Base-by-base conservation (phyloP, 208 protist species). In the Sergeia podlipaevii region DNA sequence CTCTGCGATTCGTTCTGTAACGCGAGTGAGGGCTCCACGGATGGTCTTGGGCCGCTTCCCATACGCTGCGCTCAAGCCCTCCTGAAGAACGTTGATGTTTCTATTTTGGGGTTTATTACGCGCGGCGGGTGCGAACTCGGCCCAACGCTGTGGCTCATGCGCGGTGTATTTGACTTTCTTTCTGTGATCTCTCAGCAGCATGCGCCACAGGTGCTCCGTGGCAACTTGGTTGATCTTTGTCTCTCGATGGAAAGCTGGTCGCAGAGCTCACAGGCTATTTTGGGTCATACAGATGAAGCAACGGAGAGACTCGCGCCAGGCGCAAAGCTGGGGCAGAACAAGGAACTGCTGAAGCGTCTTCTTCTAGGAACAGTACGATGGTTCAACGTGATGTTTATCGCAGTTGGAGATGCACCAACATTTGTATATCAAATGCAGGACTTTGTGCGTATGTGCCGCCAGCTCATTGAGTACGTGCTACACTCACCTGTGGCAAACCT, bases 1-100 rank as follows among this genome's bases (percentile, higher is more conserved):
- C 54, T 93, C 21, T 82, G 85, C 44, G 74, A 83, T 27, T 70
- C 73, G 48, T 85, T 93, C 60, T 89, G 79, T 57, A 58, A 55
- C 28, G 39, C 74, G 2, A 48, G 34, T 34, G 8, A 32, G 0
- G 55, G 43, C 15, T 41, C 60, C 13, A 57, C 44, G 20, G 62
- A 74, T 47, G 68, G 66, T 23, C 51, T 74, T 17, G 72, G 65
- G 37, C 43, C 24, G 27, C 63, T 46, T 8, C 49, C 82, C 6
- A 52, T 84, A 37, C 53, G 70, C 20, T 88, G 83, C 55, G 59
- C 80, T 8, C 60, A 55, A 37, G 59, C 69, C 8, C 59, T 78
- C 38, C 74, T 85, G 24, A 63, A 49, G 46, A 67, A 56, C 54
- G 70, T 81, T n/a, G 79, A 91, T 67, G 63, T 58, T 36, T 62